phyloP scores from a whole-genome alignment of 139 green algal species.

The Chlamydomonas sp. region DNA sequence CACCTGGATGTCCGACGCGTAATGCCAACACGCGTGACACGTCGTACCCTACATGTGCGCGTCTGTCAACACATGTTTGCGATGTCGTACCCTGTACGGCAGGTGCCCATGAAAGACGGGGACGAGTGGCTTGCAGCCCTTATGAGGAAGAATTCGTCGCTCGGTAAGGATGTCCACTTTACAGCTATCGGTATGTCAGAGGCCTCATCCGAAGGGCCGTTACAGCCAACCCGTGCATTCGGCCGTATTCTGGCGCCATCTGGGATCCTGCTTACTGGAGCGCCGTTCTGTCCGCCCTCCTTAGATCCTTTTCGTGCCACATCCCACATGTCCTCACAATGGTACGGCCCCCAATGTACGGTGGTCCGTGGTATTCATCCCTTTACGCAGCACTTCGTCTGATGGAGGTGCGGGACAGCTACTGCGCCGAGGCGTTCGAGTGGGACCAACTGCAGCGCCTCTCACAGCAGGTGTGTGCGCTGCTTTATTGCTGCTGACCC shows the following conservation, averaged over 20 bases:
- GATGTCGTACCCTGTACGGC: slow-evolving; percentile 40
- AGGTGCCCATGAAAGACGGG: slow-evolving; percentile 49
- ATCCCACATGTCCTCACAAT: no score
- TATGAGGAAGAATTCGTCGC: slow-evolving; percentile 54
- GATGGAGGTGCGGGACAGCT: slow-evolving; percentile 82
- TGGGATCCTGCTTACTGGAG: no score
- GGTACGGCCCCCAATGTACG: no score
- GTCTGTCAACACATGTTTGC: background rate
- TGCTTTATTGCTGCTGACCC: no score
- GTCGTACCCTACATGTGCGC: slow-evolving; percentile 7
- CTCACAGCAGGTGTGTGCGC: background rate
- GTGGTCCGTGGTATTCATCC: no score
- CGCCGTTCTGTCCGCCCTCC: no score
- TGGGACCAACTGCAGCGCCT: slow-evolving; percentile 72
- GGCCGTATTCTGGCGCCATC: no score
- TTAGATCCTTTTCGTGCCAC: no score
- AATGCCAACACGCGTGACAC: background rate
- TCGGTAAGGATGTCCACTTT: slow-evolving; percentile 40
- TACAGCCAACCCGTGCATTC: no score
- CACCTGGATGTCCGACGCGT: no score
- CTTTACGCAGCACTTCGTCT: slow-evolving; percentile 65
- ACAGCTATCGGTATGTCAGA: no score
- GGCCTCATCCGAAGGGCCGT: no score
- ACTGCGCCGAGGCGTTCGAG: slow-evolving; percentile 86
- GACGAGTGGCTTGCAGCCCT: slow-evolving; percentile 64